Base-by-base conservation (phyloP, 1,284 basidiomycete species). In the Cutaneotrichosporon daszewskae region DNA sequence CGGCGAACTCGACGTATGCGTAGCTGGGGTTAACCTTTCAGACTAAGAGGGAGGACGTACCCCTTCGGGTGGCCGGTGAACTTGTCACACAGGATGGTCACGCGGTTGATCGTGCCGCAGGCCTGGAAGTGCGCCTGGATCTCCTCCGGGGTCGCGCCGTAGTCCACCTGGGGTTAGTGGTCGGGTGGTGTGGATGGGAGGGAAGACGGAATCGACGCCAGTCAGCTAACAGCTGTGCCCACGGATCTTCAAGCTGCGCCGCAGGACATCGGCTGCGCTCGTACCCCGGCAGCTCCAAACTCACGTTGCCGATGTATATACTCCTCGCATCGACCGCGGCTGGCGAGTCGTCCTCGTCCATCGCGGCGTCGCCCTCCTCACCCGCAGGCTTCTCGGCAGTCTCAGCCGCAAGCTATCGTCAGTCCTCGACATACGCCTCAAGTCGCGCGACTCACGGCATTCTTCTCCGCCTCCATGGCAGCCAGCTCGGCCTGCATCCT, bases 21-120 rank as follows among this genome's bases (percentile, higher is more conserved):
- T 87, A 99, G 36, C 91, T 95, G 32, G 7, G 8, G 29, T 34
- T 12, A 34, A 37, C 22, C 6, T 7, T 27, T 17, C 9, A 13
- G 6, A 20, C n/a, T 10, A 19, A 29, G 14, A 19, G 20, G 3
- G 12, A 35, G 29, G 14, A 14, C 82, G 51, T 57, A 92, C 88
- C 94, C 95, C 81, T 97, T 98, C 31, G 95, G 94, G 76, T 97
- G 94, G 33, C 95, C 95, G 14, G 94, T 97, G 71, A 96, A 98
- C 75, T 98, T 98, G 78, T 99, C 95, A 72, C 95, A 98, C 20
- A 98, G 80, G 62, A 99, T 99, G 0, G 95, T 99, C 38, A 99
- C 91, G 59, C 95, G 82, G 75, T 99, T 98, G 72, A 99, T 98
- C 17, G 87, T 92, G 6, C 95, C 95, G 66, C 92, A 97, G 20